Base-by-base conservation (phyloP, 192 early-diverging fungal species). In the Allomyces macrogynus region DNA sequence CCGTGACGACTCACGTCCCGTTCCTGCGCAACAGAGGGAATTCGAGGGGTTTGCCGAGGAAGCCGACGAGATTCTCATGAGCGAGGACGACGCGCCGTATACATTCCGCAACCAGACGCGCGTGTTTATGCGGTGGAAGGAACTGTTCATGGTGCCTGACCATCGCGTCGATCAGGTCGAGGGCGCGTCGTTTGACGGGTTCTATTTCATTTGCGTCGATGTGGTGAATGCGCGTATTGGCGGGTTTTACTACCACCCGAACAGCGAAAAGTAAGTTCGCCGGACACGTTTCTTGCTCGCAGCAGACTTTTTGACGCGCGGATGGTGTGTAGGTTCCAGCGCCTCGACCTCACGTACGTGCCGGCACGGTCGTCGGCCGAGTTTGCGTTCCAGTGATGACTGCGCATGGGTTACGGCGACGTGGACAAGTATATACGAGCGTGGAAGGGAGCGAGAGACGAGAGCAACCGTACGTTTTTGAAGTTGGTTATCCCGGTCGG, bases 101-200 rank as follows among this genome's bases (percentile, higher is more conserved):
- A 54, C 44, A 8, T 54, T 11, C 18, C 10, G 12, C 12, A 54
- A 11, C 44, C 44, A 79, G 69, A 79, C 76, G 69, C 80, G 74
- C 49, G 75, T 93, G 10, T 93, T 89, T 73, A 93, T 93, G 91
- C 79, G 91, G 57, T 93, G 91, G 91, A 93, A 93, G 74, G 91
- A 93, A 65, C 86, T 89, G 69, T 93, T 93, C 67, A 69, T 93
- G 57, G 87, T 91, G 12, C 89, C 91, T 18, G 86, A 93, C 69
- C 89, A 93, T 71, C 72, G 75, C 43, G 80, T 91, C 22, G 79
- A 77, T 62, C 74, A 71, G 12, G 88, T 93, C 60, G 74, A 80
- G 64, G 91, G 91, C 26, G 91, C 91, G 7, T 87, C 85, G 61
- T 93, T 89, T 81, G 89, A 85, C 25, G 91, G 91, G 10, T 93